phyloP scores from a whole-genome alignment of 2,329 filamentous ascomycete species.

The Fusarium robinianum region DNA sequence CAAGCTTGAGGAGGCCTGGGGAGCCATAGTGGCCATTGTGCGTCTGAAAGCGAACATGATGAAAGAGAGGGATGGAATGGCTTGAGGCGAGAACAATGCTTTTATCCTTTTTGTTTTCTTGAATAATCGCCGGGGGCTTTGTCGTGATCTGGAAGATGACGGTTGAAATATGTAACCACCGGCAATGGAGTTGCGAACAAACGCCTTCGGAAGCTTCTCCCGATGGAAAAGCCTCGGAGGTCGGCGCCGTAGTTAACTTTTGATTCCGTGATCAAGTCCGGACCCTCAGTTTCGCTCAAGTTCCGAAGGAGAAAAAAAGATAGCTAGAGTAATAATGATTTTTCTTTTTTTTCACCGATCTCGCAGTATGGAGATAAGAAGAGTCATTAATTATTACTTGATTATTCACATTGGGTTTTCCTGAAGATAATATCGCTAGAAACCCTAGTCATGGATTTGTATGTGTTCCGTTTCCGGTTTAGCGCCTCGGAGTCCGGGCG shows the following conservation, averaged over 20 bases:
- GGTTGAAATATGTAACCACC: conserved; percentile 3
- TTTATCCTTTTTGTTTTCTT: too few relatives aligned
- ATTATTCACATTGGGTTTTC: too few relatives aligned
- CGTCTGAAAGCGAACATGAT: conserved; percentile 45
- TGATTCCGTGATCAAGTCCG: too few relatives aligned
- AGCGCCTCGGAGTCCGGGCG: too few relatives aligned
- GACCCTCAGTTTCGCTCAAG: too few relatives aligned
- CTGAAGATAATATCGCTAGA: too few relatives aligned
- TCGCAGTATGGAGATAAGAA: too few relatives aligned
- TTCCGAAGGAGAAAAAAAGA: too few relatives aligned
- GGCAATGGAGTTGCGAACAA: conserved; percentile 3
- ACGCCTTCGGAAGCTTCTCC: conserved; percentile 29
- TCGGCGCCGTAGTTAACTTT: conserved; percentile 20
- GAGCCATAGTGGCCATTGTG: conserved; percentile 46
- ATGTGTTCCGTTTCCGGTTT: not conserved
- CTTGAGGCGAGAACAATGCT: conserved; percentile 2
- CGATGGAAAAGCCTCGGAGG: conserved; percentile 36
- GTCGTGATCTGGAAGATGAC: not conserved
- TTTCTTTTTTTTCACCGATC: not conserved
- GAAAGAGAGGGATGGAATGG: not conserved
- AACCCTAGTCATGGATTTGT: too few relatives aligned
- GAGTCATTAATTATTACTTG: too few relatives aligned
- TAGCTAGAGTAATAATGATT: too few relatives aligned
- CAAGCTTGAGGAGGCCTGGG: conserved; percentile 49
- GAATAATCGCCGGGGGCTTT: not conserved